A percentile compares a stretch with the other conserved stretches of the same genome.
Evolutionary conservation across 768 basidiomycete species (phyloP).

Genomic region (Phlebiopsis gigantea): DNA sequence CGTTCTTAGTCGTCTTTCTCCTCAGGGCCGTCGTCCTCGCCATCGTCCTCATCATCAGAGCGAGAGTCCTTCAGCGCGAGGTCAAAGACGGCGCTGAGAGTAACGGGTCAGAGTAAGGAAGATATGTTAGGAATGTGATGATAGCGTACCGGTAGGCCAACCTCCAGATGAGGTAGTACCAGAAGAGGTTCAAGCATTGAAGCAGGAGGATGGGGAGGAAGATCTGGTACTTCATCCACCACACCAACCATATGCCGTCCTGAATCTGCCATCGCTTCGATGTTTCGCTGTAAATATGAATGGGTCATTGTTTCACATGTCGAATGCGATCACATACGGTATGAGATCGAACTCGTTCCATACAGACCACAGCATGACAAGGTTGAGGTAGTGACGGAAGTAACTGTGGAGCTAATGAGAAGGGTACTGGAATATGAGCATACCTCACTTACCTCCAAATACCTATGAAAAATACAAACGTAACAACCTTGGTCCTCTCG

Average conservation of each 20-base stretch:
- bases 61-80: conserved; percentile 58
- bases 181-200: conserved; percentile 86
- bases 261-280: conserved; percentile 52
- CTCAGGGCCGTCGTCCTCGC: conserved; percentile 28
- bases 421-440: neutral
- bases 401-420: conserved; percentile 47
- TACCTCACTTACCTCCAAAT: conserved; percentile 71
- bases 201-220: conserved; percentile 70
- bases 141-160: conserved; percentile 63
- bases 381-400: conserved; percentile 89
- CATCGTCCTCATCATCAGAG: conserved; percentile 73
- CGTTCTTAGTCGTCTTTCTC: conserved; percentile 1
- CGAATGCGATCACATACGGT: conserved; percentile 49
- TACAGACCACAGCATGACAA: conserved; percentile 83
- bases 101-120: neutral
- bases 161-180: conserved; percentile 83
- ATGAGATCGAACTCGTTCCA: conserved; percentile 72
- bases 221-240: conserved; percentile 83
- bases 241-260: conserved; percentile 62
- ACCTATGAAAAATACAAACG: conserved; percentile 61
- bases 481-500: conserved; percentile 52
- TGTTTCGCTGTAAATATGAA: conserved; percentile 36
- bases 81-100: conserved; percentile 49
- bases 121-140: neutral
- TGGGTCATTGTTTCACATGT: neutral